Percentiles rank a stretch among this genome's conserved stretches.
Evolutionary conservation across 768 basidiomycete species (phyloP).

Genomic region (Boletus rex-veris): DNA sequence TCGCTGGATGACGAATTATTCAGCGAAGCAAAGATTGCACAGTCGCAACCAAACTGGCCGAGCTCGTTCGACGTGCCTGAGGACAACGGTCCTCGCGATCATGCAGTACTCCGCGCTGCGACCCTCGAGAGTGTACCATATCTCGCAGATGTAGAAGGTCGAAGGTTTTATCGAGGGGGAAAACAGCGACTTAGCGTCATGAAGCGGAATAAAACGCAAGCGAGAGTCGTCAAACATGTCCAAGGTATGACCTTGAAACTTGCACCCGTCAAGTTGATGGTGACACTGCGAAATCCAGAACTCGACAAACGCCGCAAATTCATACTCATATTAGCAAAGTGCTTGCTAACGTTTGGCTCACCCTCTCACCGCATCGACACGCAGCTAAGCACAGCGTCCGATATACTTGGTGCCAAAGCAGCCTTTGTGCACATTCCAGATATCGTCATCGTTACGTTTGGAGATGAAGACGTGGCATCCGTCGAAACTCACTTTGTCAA

Average conservation of each 20-base stretch:
- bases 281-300: constrained; percentile 31
- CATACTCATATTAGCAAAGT: constrained; percentile 81
- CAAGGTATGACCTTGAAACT: constrained; percentile 37
- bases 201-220: constrained; percentile 33
- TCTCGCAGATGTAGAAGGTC: constrained; percentile 15
- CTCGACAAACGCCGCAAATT: constrained; percentile 59
- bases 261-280: neutral
- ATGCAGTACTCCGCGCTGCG: constrained; percentile 11
- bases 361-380: constrained; percentile 92
- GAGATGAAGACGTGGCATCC: constrained; percentile 66
- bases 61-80: constrained; percentile 19
- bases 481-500: constrained; percentile 86
- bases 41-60: constrained; percentile 26
- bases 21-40: constrained; percentile 20
- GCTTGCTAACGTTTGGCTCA: constrained; percentile 89
- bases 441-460: constrained; percentile 78
- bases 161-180: constrained; percentile 29
- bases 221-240: constrained; percentile 41
- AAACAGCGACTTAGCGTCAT: constrained; percentile 29
- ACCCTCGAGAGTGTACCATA: neutral
- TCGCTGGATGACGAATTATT: constrained; percentile 26
- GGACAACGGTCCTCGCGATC: constrained; percentile 12
- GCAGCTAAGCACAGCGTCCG: constrained; percentile 76
- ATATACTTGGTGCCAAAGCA: constrained; percentile 73
- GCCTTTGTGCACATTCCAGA: constrained; percentile 83